A percentile compares a stretch with the other conserved stretches of the same genome.
Evolutionary conservation across 1,284 basidiomycete genomes (phyloP).

Genomic region (Trametes pubescens): DNA sequence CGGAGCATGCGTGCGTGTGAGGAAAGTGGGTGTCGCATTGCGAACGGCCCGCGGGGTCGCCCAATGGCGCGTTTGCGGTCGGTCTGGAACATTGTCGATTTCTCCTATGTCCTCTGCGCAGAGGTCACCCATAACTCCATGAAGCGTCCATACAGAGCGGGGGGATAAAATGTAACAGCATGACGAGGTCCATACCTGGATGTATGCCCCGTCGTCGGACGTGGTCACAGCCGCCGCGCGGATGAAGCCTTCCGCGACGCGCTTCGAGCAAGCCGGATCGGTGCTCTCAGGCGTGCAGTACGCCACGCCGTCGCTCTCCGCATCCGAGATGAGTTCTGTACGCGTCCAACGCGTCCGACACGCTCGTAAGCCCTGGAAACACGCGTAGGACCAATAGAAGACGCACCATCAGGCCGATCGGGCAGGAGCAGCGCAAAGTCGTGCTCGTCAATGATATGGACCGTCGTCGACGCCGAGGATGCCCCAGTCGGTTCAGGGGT

Average conservation of each 20-base stretch:
- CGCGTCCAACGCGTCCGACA: constrained; percentile 12
- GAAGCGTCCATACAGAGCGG: not conserved
- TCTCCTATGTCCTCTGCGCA: not conserved
- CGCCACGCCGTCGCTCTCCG: constrained; percentile 50
- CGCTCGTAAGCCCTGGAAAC: constrained; percentile 4
- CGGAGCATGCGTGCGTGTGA: not conserved
- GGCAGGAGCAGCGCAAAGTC: constrained; percentile 55
- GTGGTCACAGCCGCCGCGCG: constrained; percentile 48
- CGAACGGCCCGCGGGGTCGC: not conserved
- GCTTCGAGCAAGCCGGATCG: constrained; percentile 38
- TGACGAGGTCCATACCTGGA: constrained; percentile 47
- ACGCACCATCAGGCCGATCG: constrained; percentile 45
- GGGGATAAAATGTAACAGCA: no score
- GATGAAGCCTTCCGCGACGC: constrained; percentile 51
- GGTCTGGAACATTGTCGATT: no score
- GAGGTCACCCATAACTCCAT: not conserved
- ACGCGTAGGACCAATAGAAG: not conserved
- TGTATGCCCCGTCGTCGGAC: constrained; percentile 51
- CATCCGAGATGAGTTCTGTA: constrained; percentile 53
- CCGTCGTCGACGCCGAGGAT: constrained; percentile 48
- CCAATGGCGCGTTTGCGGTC: no score
- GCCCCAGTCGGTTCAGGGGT: constrained; percentile 56
- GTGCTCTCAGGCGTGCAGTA: constrained; percentile 47
- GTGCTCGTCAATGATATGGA: constrained; percentile 46
- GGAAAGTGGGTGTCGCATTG: not conserved